Evolutionary conservation across 2,329 filamentous ascomycete genomes (phyloP), one percentile per base, ranked within the genome.

Genomic region (Akanthomyces uredinophilus): DNA sequence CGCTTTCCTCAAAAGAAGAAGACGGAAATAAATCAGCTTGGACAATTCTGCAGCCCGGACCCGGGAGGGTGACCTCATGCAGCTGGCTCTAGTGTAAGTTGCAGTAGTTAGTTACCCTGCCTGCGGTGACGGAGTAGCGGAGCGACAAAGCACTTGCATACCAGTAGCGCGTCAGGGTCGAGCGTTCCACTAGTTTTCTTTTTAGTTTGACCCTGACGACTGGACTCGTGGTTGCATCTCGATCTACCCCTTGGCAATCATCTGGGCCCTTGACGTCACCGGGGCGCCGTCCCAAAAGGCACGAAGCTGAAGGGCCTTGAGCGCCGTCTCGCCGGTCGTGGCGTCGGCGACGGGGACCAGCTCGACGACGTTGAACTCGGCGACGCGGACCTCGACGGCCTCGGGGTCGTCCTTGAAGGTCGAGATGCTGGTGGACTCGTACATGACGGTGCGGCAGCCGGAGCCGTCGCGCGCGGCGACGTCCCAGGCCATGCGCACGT

Each of bases 291-390:
- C 61, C 22, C 59, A 29, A n/a, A 63, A 58, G 10, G 61, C 47
- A 11, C 61, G 54, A 27, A 63, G 47, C 47, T 63, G 61, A 16
- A 59, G 29, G 6, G 61, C 61, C 29, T 52, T 59, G 37, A 63
- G 46, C 20, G 39, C 18, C 13, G 50, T 49, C 43, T 24, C 39
- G 2, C 61, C 61, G 8, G 47, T 53, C 8, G 14, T 29, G 16
- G 50, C n/a, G n/a, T 63, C 55, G 1, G 16, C 27, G 29, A 49
- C 13, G 6, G 41, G 54, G 27, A 63, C 43, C 27, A 63, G 50
- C 54, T 63, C 61, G 20, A 63, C 55, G 18, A 63, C 35, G 47
- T 59, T 63, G 55, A 63, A 63, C 55, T 63, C 61, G 32, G 53
- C 53, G 29, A 63, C 61, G 32, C 44, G 52, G 20, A 63, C 54